These are phyloP conservation scores for Chytriomyces sp. DNA, from an alignment of 192 early-diverging fungal genomes.

Conservation along the genomic window DNA sequence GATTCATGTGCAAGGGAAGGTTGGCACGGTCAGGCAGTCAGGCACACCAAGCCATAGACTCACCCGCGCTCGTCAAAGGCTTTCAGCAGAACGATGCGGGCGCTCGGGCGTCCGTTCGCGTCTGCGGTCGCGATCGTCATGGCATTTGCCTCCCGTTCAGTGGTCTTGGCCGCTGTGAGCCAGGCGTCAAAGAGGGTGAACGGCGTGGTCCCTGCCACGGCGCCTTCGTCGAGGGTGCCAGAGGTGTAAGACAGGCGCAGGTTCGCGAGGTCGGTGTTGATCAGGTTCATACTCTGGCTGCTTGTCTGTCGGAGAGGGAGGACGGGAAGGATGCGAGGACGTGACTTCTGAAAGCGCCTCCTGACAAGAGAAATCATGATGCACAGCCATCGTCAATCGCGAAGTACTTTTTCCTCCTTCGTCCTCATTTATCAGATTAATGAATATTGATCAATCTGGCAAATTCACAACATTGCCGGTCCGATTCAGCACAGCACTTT, in stretches of 20 bases:
- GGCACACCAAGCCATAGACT: neutral
- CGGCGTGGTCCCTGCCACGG: slow-evolving; percentile 25
- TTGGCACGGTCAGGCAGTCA: neutral
- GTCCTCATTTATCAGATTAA: too few species aligned
- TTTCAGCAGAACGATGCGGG: slow-evolving; percentile 57
- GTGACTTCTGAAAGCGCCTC: too few species aligned
- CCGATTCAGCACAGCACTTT: too few species aligned
- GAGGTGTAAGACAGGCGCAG: slow-evolving; percentile 24
- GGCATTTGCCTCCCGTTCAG: slow-evolving; percentile 51
- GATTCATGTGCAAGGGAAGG: neutral
- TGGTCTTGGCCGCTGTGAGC: slow-evolving; percentile 41
- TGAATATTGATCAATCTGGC: too few species aligned
- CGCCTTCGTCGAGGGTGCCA: neutral
- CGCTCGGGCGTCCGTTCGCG: slow-evolving; percentile 25
- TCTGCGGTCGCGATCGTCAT: slow-evolving; percentile 48
- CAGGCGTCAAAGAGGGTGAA: slow-evolving; percentile 49
- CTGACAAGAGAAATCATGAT: too few species aligned
- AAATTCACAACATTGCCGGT: too few species aligned
- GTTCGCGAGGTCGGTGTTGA: slow-evolving; percentile 17
- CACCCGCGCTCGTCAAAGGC: slow-evolving; percentile 44
- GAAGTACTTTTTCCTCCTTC: too few species aligned
- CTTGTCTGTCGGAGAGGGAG: too few species aligned
- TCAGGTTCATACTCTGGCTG: too few species aligned
- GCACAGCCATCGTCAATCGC: too few species aligned
- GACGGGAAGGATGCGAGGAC: too few species aligned